Base-by-base conservation (phyloP, 2,329 filamentous ascomycete species). In the Alternaria novae-zelandiae region DNA sequence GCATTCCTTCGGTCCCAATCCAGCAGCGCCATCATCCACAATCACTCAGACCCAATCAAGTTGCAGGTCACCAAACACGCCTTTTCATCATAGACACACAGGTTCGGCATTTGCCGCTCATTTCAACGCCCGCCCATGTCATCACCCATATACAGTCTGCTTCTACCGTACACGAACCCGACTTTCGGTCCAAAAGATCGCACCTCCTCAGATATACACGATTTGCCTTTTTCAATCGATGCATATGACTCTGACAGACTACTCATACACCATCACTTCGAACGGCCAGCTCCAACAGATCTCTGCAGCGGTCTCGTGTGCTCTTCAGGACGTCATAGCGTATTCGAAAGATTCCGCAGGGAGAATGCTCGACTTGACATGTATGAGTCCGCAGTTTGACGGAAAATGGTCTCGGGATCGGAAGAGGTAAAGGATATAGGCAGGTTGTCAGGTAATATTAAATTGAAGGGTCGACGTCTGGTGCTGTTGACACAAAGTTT, bases 331-430 rank as follows among this genome's bases (percentile, higher is more conserved):
- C 20, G 17, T 25, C 10, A 50, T 50, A 4, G 44, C 50, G 15
- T 50, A 57, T 47, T 50, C 10, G n/a, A 57, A 44, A 13, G 32
- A 45, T 36, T 9, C 12, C 21, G 12, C 36, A 26, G 23, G 8
- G 21, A 44, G 25, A 10, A 26, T 26, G 15, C 12, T 28, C 4
- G 57, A 61, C 25, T 9, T 61, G 46, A 9, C 21, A 2, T 36
- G 21, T 25, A 53, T 55, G 3, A 57, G 57, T 10, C 32, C 32
- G 12, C 51, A 57, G 17, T 61, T 63, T 23, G 17, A 60, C n/a
- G 13, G n/a, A 36, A 10, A 46, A 9, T 53, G 36, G 51, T 17
- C 21, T 20, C 1, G 20, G 25, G 8, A 21, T 17, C n/a, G 44
- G 2, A 12, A 15, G 45, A 17, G 12, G 17, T 26, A 10, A 9